Conservation (phyloP, 345 rosid genomes). For the Trapa bicornis region DNA sequence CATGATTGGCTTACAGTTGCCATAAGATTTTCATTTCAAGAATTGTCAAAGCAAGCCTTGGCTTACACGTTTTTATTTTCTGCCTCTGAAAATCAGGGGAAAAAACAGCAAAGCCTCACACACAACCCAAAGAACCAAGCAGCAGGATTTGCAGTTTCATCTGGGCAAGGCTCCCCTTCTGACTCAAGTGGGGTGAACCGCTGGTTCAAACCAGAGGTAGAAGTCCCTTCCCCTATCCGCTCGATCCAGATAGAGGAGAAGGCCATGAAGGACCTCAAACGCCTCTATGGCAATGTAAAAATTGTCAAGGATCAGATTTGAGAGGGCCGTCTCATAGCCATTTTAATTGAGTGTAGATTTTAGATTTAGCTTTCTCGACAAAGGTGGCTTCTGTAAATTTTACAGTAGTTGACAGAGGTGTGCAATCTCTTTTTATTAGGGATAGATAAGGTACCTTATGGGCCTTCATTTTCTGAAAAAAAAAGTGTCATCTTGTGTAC, state of each 20-base stretch:
- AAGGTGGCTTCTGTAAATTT: slow-evolving; percentile 20
- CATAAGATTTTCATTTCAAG: not conserved
- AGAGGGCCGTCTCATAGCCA: slow-evolving; percentile 1
- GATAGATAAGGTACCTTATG: not conserved
- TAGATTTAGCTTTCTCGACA: not conserved
- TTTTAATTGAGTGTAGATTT: not conserved
- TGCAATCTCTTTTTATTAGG: slow-evolving; percentile 11
- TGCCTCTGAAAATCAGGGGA: slow-evolving; percentile 31
- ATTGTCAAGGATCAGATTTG: slow-evolving; percentile 44
- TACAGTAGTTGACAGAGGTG: slow-evolving; percentile 20
- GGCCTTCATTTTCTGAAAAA: not conserved
- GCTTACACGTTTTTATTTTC: not conserved
- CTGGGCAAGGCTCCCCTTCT: slow-evolving; percentile 72
- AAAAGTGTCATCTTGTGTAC: not conserved
- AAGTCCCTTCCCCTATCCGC: slow-evolving; percentile 60
- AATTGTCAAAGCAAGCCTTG: not conserved
- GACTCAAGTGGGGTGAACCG: slow-evolving; percentile 73
- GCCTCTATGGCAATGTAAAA: slow-evolving; percentile 79
- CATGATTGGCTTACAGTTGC: not conserved
- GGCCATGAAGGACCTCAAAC: slow-evolving; percentile 88
- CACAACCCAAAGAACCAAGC: slow-evolving; percentile 65
- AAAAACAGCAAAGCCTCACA: slow-evolving; percentile 39
- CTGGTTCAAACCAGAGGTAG: slow-evolving; percentile 85
- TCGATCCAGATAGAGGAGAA: slow-evolving; percentile 91
- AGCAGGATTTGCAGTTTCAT: slow-evolving; percentile 53